These are phyloP conservation scores for Musa acuminata DNA, from an alignment of 176 grass and related monocot species.

Conservation along the genomic window DNA sequence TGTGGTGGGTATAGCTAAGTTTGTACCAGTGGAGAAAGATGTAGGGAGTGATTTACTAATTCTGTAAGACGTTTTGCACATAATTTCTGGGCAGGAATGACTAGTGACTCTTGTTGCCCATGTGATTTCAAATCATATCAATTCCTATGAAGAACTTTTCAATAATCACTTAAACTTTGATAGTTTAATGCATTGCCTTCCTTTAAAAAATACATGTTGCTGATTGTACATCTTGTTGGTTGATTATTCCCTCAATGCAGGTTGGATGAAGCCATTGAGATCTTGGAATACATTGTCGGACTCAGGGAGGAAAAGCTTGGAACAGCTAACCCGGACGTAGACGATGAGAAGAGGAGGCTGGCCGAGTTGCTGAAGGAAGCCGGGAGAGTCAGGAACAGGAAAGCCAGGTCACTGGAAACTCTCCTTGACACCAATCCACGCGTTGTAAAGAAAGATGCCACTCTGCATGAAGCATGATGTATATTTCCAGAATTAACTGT, in stretches of 20 bases:
- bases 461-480: slow-evolving; percentile 3
- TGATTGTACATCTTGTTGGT: not conserved
- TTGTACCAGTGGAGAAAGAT: too few species aligned
- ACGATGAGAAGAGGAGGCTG: slow-evolving; percentile 21
- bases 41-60: too few species aligned
- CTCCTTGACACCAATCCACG: slow-evolving; percentile 1
- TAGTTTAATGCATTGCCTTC: not conserved
- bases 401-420: slow-evolving; percentile 18
- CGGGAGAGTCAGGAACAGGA: slow-evolving; percentile 22
- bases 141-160: too few species aligned
- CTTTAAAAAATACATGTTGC: not conserved
- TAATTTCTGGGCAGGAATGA: too few species aligned
- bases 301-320: slow-evolving; percentile 24
- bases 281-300: slow-evolving; percentile 16
- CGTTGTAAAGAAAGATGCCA: not conserved
- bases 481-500: slow-evolving; percentile 8
- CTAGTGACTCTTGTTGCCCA: not conserved
- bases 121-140: not conserved
- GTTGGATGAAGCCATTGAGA: slow-evolving; percentile 17
- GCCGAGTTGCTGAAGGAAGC: slow-evolving; percentile 19
- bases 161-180: not conserved
- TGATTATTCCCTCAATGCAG: not conserved
- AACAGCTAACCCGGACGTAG: slow-evolving; percentile 22
- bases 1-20: not conserved
- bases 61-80: too few species aligned